Base-by-base conservation (phyloP, 2,329 filamentous ascomycete genomes). In the Talaromyces sp. region DNA sequence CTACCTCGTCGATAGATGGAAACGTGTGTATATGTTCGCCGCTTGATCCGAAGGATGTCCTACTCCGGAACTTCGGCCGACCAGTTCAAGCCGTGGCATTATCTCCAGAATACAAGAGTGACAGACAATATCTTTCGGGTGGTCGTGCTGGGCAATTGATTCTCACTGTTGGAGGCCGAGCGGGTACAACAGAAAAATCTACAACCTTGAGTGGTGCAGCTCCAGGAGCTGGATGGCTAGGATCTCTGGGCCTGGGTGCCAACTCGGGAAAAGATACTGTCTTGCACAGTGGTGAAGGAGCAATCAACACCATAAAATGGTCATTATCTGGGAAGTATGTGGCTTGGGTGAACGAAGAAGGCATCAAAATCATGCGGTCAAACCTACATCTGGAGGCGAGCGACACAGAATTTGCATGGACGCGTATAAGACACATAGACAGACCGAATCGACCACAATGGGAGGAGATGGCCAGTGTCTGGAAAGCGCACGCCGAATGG, bases 331-430 rank as follows among this genome's bases (percentile, higher is more conserved):
- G 95, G 0, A 95, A 90, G 78, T 98, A 93, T 73, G 90, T 97
- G 0, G 91, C 89, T 0, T 99, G 95, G 95, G 85, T 96, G 47
- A 99, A 98, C 72, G 95, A 99, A 77, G 90, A 96, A 72, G 95
- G 95, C 3, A 96, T 98, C 75, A 97, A 97, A 76, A 95, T 99
- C 67, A 98, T 98, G 93, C 87, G 95, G 43, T 92, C 92, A 4
- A 92, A 95, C 74, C 74, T 96, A 22, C 87, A 93, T 70, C 83
- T 97, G 5, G 92, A 96, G 6, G 88, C 83, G 67, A 84, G 84
- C 13, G 90, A 96, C 72, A 81, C 85, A 1, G 93, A 97, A 16
- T 88, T 90, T 69, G 92, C 93, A 2, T 99, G 96, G 96, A 96
- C 95, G 77, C 86, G 94, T 10, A 92, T 99, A 68, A 93, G 92